Base-by-base conservation (phyloP, 2,329 filamentous ascomycete species). In the Annulohypoxylon truncatum region DNA sequence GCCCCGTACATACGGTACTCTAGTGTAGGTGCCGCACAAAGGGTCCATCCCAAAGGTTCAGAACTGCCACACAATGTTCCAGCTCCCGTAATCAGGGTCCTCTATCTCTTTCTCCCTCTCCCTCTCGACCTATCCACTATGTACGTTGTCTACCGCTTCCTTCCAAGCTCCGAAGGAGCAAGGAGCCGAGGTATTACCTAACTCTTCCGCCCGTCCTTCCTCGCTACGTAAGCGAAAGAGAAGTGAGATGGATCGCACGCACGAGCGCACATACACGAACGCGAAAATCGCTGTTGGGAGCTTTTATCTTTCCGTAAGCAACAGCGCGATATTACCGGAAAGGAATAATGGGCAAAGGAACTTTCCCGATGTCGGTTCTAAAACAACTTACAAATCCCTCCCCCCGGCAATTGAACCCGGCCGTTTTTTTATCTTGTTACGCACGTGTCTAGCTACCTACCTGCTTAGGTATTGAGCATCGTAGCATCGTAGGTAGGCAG, bases 321-420 rank as follows among this genome's bases (percentile, higher is more conserved):
- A 9, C 8, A 35, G 29, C 10, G 29, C 4, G 3, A 2, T 10
- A 44, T 2, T 4, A 20, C 10, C 35, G 33, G 35, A 47, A 46
- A 35, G 53, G 38, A 47, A 56, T 47, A 35, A n/a, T n/a, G 33
- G 53, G 53, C 18, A 56, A 47, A 56, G 53, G 53, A 55, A 46
- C 12, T 8, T 44, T 44, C 20, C 35, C 26, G 40, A 47, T 33
- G 53, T 26, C 18, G 24, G 10, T 46, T 42, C 33, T 47, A 28
- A 56, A 47, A 47, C 53, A 9, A 20, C 26, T 12, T 13, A 6
- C n/a, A 55, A 55, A n/a, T 38, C 31, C 20, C 15, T 38, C 31
- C 20, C 15, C 35, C 38, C 28, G 15, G 29, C 47, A 51, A 51
- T 51, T 20, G 29, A 42, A 42, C 38, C 15, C 22, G 15, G 38